Base-by-base conservation (phyloP, 805 yeast species). In the Pichia manshurica region DNA sequence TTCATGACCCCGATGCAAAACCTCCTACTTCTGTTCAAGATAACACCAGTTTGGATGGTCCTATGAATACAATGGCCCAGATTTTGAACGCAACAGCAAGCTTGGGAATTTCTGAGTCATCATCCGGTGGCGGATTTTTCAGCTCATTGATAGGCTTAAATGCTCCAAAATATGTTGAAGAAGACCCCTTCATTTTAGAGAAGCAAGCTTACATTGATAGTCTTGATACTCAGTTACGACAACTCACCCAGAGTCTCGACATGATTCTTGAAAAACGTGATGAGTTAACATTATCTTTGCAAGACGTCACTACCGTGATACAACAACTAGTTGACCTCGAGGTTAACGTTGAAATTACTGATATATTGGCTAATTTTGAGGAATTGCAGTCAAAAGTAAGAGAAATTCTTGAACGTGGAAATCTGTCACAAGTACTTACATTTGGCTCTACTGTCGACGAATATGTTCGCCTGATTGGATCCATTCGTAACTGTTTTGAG, bases 361-460 rank as follows among this genome's bases (percentile, higher is more conserved):
- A 76, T n/a, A 69, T 88, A 12, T 73, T 91, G 48, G 64, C 68
- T 19, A 81, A 82, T 48, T 89, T 90, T 63, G 80, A 89, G 33
- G 80, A 79, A 31, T 78, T 87, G 8, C 91, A 90, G 60, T 58
- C 69, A 31, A 77, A 85, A 53, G 74, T 90, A 22, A 80, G 80
- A 56, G 91, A 87, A 45, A 72, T 87, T 41, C 69, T 87, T 41
- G 89, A 82, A 53, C 76, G 96, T 51, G 81, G 84, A 51, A 82
- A 88, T 49, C 65, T 85, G 65, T 96, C 87, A 63, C 97, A 91
- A 55, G 79, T 89, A 58, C 69, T 91, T 52, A 88, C 96, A 0
- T 68, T 91, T 41, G 96, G 96, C 2, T 78, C 85, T 22, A 87
- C 96, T 0, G 69, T 91, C 35, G 96, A 91, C 61, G 97, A 90